Evolutionary conservation across 2,329 filamentous ascomycete species (phyloP).

Genomic region (Neurospora sp.): DNA sequence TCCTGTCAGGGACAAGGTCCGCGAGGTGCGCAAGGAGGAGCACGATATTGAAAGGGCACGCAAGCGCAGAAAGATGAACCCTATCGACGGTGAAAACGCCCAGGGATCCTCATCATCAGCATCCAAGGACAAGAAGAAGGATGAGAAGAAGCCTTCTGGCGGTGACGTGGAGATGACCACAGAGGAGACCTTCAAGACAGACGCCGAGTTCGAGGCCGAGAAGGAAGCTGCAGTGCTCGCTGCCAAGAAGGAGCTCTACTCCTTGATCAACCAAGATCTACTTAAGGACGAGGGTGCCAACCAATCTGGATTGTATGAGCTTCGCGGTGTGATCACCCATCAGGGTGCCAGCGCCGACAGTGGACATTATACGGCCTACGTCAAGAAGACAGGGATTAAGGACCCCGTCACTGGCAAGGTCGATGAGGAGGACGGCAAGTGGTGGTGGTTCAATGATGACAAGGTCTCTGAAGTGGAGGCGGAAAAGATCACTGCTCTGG

Average conservation of each 20-base stretch:
- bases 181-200: constrained; percentile 70
- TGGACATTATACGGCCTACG: constrained; percentile 94
- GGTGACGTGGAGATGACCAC: constrained; percentile 60
- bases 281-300: constrained; percentile 74
- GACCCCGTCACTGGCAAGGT: constrained; percentile 69
- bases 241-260: constrained; percentile 80
- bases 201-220: constrained; percentile 85
- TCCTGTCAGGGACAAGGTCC: constrained; percentile 91
- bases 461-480: constrained; percentile 85
- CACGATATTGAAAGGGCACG: constrained; percentile 83
- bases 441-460: constrained; percentile 99
- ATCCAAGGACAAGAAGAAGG: constrained; percentile 28
- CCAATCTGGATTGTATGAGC: constrained; percentile 89
- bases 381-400: constrained; percentile 75
- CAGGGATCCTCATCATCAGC: constrained; percentile 3
- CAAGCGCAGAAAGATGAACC: constrained; percentile 73
- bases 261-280: constrained; percentile 65
- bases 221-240: constrained; percentile 61
- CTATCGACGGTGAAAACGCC: constrained; percentile 31
- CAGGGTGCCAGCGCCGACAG: constrained; percentile 95
- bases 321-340: constrained; percentile 89
- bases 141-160: constrained; percentile 25
- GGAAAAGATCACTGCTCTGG: constrained; percentile 83
- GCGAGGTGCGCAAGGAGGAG: constrained; percentile 90
- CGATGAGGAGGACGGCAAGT: constrained; percentile 79